Conservation (phyloP, 257 asterid genomes). For the Fraxinus cuspidata region DNA sequence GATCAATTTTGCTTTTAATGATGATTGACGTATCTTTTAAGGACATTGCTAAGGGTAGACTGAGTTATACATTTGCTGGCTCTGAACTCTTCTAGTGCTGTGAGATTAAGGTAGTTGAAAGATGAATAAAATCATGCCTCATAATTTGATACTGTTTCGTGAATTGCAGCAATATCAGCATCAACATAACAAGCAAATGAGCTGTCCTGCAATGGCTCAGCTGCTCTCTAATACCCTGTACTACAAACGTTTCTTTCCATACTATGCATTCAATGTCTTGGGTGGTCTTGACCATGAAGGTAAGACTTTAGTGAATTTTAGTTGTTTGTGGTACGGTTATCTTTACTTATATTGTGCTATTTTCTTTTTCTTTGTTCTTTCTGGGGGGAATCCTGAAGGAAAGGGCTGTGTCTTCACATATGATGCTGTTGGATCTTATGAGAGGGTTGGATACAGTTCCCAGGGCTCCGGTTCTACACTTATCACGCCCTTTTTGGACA, state of each 20-base stretch:
- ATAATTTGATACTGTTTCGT: slow-evolving; percentile 6
- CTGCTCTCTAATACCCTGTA: slow-evolving; percentile 83
- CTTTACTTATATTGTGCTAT: not conserved
- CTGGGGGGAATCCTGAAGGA: slow-evolving; percentile 42
- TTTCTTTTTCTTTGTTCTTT: slow-evolving; percentile 16
- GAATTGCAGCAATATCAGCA: slow-evolving; percentile 71
- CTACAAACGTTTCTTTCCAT: slow-evolving; percentile 92
- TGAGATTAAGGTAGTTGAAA: not conserved
- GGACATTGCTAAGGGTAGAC: not conserved
- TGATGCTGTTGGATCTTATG: slow-evolving; percentile 96
- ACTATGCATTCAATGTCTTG: slow-evolving; percentile 83
- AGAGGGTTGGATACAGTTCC: slow-evolving; percentile 96
- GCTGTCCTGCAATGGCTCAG: slow-evolving; percentile 98
- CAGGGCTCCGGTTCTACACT: slow-evolving; percentile 96
- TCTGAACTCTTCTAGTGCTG: not conserved
- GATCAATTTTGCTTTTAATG: not conserved
- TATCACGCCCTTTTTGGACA: slow-evolving; percentile 92
- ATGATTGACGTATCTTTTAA: not conserved
- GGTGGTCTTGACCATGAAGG: slow-evolving; percentile 97
- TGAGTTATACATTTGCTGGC: not conserved
- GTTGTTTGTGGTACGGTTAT: not conserved
- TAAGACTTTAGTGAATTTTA: slow-evolving; percentile 28
- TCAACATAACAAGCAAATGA: slow-evolving; percentile 96
- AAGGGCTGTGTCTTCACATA: slow-evolving; percentile 97
- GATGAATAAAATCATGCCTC: not conserved